Evolutionary conservation across 2,329 filamentous ascomycete species (phyloP).

Genomic region (Ceratocystis papillata): DNA sequence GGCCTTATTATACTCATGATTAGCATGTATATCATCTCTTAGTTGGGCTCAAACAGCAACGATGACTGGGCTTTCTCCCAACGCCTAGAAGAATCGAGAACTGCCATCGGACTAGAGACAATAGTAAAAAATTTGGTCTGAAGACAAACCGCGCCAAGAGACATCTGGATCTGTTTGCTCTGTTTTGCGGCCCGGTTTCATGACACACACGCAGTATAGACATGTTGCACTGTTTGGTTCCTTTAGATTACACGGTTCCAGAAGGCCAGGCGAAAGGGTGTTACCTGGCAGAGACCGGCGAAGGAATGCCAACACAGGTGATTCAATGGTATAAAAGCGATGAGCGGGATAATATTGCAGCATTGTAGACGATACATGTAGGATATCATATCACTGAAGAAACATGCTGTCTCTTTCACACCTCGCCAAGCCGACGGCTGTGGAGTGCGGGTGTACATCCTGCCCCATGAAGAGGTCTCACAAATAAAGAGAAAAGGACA

Average conservation of each 20-base stretch:
- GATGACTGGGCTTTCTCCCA: background rate
- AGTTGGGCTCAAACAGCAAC: background rate
- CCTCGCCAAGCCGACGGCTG: background rate
- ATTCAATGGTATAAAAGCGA: background rate
- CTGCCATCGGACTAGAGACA: background rate
- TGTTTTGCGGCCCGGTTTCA: slow-evolving; percentile 1
- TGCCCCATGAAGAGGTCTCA: background rate
- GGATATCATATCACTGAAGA: background rate
- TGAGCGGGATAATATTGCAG: no score
- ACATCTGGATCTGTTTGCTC: background rate
- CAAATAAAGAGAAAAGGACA: background rate
- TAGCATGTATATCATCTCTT: slow-evolving; percentile 3
- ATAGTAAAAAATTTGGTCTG: background rate
- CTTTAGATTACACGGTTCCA: background rate
- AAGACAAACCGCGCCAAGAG: background rate
- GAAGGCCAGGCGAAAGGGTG: slow-evolving; percentile 8
- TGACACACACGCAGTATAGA: background rate
- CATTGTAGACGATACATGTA: background rate
- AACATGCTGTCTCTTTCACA: background rate
- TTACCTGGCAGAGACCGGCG: background rate
- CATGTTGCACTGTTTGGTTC: background rate
- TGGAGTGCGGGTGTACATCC: background rate
- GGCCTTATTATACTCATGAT: background rate
- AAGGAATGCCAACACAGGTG: background rate
- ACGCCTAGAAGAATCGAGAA: background rate